These are phyloP conservation scores for Colletotrichum coccodes DNA, from an alignment of 2,329 filamentous ascomycete genomes.

Conservation along the genomic window DNA sequence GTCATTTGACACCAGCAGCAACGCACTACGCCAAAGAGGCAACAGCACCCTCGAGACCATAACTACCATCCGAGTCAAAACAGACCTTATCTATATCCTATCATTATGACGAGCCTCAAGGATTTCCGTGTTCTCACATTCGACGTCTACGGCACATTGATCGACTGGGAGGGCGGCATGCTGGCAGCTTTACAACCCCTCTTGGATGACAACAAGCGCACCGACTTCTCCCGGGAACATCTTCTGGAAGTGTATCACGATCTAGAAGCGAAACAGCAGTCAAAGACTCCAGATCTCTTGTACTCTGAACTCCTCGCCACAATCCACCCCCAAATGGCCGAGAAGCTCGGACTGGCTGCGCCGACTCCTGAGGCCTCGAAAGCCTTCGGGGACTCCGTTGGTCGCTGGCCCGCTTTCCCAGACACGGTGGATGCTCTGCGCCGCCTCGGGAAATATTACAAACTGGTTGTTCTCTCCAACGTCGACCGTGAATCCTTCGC, in stretches of 20 bases:
- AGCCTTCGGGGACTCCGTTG: conserved; percentile 63
- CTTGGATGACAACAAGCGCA: conserved; percentile 44
- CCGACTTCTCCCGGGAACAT: conserved; percentile 45
- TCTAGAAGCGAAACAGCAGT: conserved; percentile 62
- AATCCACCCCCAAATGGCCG: conserved; percentile 58
- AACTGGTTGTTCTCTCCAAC: conserved; percentile 68
- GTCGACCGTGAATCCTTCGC: conserved; percentile 64
- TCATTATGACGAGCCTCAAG: conserved; percentile 31
- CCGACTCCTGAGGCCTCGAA: conserved; percentile 51
- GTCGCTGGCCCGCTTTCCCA: conserved; percentile 66
- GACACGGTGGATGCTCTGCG: conserved; percentile 67
- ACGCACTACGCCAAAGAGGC: background rate
- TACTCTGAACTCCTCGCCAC: conserved; percentile 69
- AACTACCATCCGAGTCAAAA: too few relatives aligned
- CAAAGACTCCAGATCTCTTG: conserved; percentile 61
- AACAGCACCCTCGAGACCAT: background rate
- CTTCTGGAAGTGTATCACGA: conserved; percentile 54
- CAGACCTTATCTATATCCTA: background rate
- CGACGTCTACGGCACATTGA: conserved; percentile 83
- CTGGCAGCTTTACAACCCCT: conserved; percentile 62
- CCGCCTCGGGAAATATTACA: conserved; percentile 60
- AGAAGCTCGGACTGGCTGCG: conserved; percentile 48
- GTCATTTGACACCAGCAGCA: background rate
- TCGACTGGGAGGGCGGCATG: conserved; percentile 81
- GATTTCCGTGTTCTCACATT: conserved; percentile 67